Evolutionary conservation across 371 early-diverging fungal species (phyloP).

Genomic region (Mortierella sp.): DNA sequence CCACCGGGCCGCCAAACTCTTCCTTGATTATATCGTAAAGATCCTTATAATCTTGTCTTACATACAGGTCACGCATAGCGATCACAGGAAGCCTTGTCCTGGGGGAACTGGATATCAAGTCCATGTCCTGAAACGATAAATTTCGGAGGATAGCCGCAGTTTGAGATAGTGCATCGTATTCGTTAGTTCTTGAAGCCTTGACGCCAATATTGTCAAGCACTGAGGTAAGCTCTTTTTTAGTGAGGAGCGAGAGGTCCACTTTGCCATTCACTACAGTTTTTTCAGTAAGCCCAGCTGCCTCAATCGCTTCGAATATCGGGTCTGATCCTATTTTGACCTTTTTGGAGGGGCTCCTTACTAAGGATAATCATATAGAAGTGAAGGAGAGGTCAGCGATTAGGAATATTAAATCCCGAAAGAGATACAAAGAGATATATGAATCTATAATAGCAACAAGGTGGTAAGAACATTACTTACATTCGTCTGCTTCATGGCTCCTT

Average conservation of each 20-base stretch:
- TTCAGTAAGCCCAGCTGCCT: not conserved
- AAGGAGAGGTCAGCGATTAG: constrained; percentile 2
- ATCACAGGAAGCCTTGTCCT: not conserved
- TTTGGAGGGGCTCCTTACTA: constrained; percentile 10
- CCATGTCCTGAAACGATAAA: not conserved
- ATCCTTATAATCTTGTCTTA: not conserved
- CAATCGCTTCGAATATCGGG: not conserved
- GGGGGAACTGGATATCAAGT: not conserved
- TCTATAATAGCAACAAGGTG: no score
- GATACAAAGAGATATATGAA: no score
- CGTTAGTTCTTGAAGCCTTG: not conserved
- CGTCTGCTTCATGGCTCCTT: constrained; percentile 22
- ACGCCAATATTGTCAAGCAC: not conserved
- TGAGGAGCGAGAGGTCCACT: not conserved
- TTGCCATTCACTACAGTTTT: not conserved
- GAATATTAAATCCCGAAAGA: no score
- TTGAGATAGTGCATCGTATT: not conserved
- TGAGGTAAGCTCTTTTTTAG: not conserved
- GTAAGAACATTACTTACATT: constrained; percentile 11
- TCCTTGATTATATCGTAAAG: not conserved
- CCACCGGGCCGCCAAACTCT: not conserved
- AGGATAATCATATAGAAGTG: not conserved
- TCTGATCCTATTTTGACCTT: constrained; percentile 1
- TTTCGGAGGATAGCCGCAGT: not conserved
- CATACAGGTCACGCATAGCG: not conserved